These are phyloP conservation scores for Rhinocladiella mackenziei DNA, from an alignment of 2,329 filamentous ascomycete species.

Conservation along the genomic window DNA sequence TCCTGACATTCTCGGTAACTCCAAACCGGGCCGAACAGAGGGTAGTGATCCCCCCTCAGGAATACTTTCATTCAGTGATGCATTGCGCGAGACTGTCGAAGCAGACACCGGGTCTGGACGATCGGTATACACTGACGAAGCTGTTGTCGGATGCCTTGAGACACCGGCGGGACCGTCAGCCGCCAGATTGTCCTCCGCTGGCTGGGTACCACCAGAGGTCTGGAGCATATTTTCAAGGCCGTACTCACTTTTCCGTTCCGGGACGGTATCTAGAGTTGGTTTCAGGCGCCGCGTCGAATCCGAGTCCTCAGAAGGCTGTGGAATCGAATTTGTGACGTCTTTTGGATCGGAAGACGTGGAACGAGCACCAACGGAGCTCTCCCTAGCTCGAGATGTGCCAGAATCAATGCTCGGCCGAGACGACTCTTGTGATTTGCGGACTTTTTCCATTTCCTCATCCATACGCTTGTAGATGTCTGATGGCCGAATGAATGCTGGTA, in stretches of 20 bases:
- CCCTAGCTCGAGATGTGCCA: conserved; percentile 20
- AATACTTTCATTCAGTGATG: conserved; percentile 12
- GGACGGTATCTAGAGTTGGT: conserved; percentile 50
- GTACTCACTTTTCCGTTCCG: conserved; percentile 58
- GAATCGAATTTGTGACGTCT: conserved; percentile 4
- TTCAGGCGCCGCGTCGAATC: conserved; percentile 39
- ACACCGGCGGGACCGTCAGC: conserved; percentile 14
- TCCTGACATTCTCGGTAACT: conserved; percentile 21
- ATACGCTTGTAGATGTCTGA: conserved; percentile 73
- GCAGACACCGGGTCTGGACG: conserved; percentile 28
- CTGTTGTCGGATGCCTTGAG: conserved; percentile 23
- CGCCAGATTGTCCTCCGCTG: conserved; percentile 14
- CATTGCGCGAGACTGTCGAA: conserved; percentile 17
- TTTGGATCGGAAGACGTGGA: conserved; percentile 28
- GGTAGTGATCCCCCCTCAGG: conserved; percentile 3
- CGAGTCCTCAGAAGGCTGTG: conserved; percentile 31
- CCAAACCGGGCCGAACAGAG: conserved; percentile 5
- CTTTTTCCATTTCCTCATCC: conserved; percentile 60
- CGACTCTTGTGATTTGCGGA: conserved; percentile 56
- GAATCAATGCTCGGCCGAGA: conserved; percentile 54
- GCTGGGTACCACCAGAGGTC: conserved; percentile 4
- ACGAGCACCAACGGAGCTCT: conserved; percentile 23
- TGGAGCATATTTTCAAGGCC: conserved; percentile 45
- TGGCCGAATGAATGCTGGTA: conserved; percentile 58
- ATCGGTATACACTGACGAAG: conserved; percentile 28